Conservation (phyloP, 805 yeast species). For the Cyberlindnera amylophila region DNA sequence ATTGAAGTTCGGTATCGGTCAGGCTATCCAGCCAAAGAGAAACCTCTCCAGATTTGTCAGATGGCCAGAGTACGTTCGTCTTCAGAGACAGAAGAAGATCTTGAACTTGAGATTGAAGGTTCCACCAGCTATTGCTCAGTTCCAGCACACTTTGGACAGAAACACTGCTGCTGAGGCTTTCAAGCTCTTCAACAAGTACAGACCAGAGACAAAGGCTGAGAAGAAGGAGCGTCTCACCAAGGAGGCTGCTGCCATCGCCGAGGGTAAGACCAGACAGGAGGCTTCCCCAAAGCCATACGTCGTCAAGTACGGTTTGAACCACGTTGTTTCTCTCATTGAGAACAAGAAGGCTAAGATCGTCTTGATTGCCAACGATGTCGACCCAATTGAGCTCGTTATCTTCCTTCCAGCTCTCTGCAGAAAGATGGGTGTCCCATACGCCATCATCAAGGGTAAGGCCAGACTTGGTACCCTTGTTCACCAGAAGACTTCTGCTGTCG, state of each 20-base stretch:
- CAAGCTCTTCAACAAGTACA: conserved; percentile 97
- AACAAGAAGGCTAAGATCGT: conserved; percentile 98
- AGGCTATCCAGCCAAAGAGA: conserved; percentile 90
- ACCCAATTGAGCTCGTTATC: conserved; percentile 96
- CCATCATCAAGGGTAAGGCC: conserved; percentile 97
- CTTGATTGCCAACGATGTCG: conserved; percentile 97
- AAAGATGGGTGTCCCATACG: conserved; percentile 99
- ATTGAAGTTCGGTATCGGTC: conserved; percentile 95
- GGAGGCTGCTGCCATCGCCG: conserved; percentile 99
- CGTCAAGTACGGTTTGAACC: conserved; percentile 98
- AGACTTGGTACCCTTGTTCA: conserved; percentile 97
- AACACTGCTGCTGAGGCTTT: conserved; percentile 97
- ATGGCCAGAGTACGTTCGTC: conserved; percentile 98
- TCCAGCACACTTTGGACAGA: conserved; percentile 94
- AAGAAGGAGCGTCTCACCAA: conserved; percentile 98
- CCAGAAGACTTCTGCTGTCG: conserved; percentile 96
- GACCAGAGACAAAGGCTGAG: conserved; percentile 96
- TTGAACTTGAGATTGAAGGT: conserved; percentile 94
- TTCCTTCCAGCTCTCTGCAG: conserved; percentile 98
- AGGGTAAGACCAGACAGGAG: conserved; percentile 95
- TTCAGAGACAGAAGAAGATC: conserved; percentile 98
- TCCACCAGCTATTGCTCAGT: conserved; percentile 98
- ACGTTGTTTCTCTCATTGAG: conserved; percentile 94
- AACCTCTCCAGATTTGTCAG: conserved; percentile 95
- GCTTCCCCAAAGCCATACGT: conserved; percentile 95